These are phyloP conservation scores for Scheffersomyces lignicola DNA, from an alignment of 1,139 yeast species.

Conservation along the genomic window DNA sequence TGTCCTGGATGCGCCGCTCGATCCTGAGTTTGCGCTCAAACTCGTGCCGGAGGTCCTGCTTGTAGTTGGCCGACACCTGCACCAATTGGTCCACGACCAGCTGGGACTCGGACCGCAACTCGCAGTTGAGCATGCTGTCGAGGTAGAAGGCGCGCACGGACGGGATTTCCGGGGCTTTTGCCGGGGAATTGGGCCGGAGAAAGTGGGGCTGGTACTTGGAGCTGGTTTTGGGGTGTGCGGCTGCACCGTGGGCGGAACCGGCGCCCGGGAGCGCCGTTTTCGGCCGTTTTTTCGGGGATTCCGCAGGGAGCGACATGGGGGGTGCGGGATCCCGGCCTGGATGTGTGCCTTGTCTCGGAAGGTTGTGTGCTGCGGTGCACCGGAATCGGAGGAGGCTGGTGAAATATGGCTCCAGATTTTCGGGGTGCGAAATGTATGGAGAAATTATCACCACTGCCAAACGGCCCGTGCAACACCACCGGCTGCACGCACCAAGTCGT, in stretches of 20 bases:
- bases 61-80: conserved; percentile 36
- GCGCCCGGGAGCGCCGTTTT: not conserved
- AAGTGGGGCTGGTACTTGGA: conserved; percentile 18
- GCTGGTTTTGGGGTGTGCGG: conserved; percentile 4
- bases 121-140: conserved; percentile 33
- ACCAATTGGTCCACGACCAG: conserved; percentile 35
- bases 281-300: not conserved
- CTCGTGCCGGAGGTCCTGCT: conserved; percentile 40
- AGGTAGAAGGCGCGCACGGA: conserved; percentile 40
- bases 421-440: too few relatives aligned
- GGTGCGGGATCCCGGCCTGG: not conserved
- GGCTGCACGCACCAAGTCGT: too few relatives aligned
- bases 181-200: conserved; percentile 7
- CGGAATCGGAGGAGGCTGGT: too few relatives aligned
- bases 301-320: not conserved
- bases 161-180: conserved; percentile 23
- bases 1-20: conserved; percentile 40
- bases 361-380: too few relatives aligned
- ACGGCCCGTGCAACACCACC: too few relatives aligned
- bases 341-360: conserved; percentile 3
- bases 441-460: too few relatives aligned
- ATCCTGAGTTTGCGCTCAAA: conserved; percentile 34
- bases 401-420: too few relatives aligned
- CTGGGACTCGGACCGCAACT: conserved; percentile 30
- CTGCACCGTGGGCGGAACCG: too few relatives aligned